Evolutionary conservation across 768 basidiomycete species (phyloP).

Genomic region (Rhizopogon vulgaris): DNA sequence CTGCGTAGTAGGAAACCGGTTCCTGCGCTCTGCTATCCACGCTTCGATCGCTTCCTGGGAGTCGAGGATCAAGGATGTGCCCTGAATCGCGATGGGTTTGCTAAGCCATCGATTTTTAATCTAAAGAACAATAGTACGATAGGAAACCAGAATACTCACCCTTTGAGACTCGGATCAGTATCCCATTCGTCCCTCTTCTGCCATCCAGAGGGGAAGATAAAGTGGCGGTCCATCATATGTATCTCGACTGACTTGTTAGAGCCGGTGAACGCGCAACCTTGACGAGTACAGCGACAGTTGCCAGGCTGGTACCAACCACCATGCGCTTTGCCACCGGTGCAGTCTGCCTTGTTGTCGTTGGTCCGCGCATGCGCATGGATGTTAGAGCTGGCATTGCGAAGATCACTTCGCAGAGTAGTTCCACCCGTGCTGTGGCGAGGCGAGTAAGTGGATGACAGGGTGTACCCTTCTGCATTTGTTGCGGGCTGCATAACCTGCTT

Average conservation of each 20-base stretch:
- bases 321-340: conserved; percentile 14
- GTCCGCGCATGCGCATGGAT: conserved; percentile 1
- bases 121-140: not conserved
- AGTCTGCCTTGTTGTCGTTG: conserved; percentile 6
- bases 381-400: not conserved
- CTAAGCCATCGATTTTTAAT: conserved; percentile 30
- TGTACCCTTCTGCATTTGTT: conserved; percentile 30
- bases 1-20: conserved; percentile 70
- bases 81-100: conserved; percentile 69
- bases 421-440: conserved; percentile 9
- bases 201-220: conserved; percentile 76
- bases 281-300: conserved; percentile 50
- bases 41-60: conserved; percentile 75
- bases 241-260: conserved; percentile 65
- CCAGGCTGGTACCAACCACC: conserved; percentile 61
- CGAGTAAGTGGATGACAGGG: conserved; percentile 32
- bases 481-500: conserved; percentile 25
- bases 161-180: conserved; percentile 75
- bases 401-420: not conserved
- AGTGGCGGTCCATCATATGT: conserved; percentile 89
- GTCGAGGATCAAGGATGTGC: conserved; percentile 71
- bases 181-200: conserved; percentile 66
- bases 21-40: conserved; percentile 88
- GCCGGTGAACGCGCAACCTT: conserved; percentile 62
- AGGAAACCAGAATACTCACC: conserved; percentile 35